A percentile compares a stretch with the other conserved stretches of the same genome.
Evolutionary conservation across 352 stramenopile species (phyloP).

Genomic region (Pythium dissotocum): DNA sequence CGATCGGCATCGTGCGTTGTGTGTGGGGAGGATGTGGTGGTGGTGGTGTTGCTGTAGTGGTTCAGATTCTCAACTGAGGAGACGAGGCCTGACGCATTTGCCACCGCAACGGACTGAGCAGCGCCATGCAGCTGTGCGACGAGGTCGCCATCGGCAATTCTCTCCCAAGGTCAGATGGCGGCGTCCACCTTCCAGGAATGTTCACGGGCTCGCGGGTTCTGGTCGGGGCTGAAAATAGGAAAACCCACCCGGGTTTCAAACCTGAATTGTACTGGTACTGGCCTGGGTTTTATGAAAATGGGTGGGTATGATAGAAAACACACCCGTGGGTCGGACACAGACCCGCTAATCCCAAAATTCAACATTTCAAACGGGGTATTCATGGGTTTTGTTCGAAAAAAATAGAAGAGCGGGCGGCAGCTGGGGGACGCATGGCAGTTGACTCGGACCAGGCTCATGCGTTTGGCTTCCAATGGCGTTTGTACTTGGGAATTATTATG

Average conservation of each 20-base stretch:
- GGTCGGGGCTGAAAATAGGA: too few species aligned
- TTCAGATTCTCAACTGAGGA: slow-evolving; percentile 5
- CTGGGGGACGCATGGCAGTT: slow-evolving; percentile 3
- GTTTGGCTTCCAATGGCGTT: slow-evolving; percentile 9
- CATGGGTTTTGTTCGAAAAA: background rate
- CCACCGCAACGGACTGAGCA: background rate
- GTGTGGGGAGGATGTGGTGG: background rate
- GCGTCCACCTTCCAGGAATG: slow-evolving; percentile 1
- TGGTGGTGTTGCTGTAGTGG: background rate
- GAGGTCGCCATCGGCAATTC: slow-evolving; percentile 9
- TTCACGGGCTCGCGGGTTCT: background rate
- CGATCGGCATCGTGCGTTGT: background rate
- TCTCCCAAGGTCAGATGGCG: slow-evolving; percentile 17
- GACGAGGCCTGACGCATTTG: slow-evolving; percentile 3
- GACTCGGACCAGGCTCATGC: background rate
- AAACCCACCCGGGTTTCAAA: background rate
- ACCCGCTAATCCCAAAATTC: slow-evolving; percentile 18
- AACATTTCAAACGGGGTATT: slow-evolving; percentile 14
- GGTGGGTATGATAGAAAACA: background rate
- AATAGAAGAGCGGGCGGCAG: slow-evolving; percentile 1
- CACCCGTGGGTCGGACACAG: slow-evolving; percentile 1
- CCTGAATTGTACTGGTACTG: too few species aligned
- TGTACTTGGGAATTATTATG: slow-evolving; percentile 7
- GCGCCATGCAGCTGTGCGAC: slow-evolving; percentile 23
- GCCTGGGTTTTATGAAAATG: too few species aligned